phyloP scores from a whole-genome alignment of 1,284 basidiomycete genomes.

The Flammula alnicola region DNA sequence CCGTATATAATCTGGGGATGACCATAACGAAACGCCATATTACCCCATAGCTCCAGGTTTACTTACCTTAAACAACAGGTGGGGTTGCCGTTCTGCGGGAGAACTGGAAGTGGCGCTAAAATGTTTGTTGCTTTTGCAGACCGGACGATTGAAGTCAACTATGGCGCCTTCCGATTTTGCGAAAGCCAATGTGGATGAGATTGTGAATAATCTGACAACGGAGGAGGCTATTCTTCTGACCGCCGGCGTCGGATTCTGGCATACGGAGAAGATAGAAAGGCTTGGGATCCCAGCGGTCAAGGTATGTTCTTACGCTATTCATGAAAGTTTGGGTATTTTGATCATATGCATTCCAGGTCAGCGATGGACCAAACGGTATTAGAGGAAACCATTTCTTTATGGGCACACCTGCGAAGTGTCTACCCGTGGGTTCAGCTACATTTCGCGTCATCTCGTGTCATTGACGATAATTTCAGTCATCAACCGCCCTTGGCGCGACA shows the following conservation, averaged over 20 bases:
- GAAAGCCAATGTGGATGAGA: conserved; percentile 59
- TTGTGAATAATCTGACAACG: conserved; percentile 68
- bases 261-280: conserved; percentile 67
- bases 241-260: conserved; percentile 79
- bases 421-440: conserved; percentile 44
- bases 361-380: conserved; percentile 74
- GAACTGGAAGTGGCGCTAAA: too few species aligned
- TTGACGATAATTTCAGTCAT: conserved; percentile 36
- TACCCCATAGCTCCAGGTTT: too few species aligned
- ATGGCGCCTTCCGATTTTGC: conserved; percentile 76
- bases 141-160: too few species aligned
- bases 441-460: not conserved
- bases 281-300: conserved; percentile 75
- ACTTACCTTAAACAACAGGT: too few species aligned
- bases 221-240: conserved; percentile 74
- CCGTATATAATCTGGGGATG: too few species aligned
- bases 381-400: conserved; percentile 69
- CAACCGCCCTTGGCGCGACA: conserved; percentile 77
- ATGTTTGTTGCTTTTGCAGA: too few species aligned
- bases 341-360: conserved; percentile 49
- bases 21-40: too few species aligned
- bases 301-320: conserved; percentile 38
- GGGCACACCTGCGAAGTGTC: conserved; percentile 65
- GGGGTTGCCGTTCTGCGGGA: too few species aligned
- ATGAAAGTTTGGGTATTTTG: not conserved